phyloP scores from a whole-genome alignment of 2,329 filamentous ascomycete species.

The Xylariaceae sp. region DNA sequence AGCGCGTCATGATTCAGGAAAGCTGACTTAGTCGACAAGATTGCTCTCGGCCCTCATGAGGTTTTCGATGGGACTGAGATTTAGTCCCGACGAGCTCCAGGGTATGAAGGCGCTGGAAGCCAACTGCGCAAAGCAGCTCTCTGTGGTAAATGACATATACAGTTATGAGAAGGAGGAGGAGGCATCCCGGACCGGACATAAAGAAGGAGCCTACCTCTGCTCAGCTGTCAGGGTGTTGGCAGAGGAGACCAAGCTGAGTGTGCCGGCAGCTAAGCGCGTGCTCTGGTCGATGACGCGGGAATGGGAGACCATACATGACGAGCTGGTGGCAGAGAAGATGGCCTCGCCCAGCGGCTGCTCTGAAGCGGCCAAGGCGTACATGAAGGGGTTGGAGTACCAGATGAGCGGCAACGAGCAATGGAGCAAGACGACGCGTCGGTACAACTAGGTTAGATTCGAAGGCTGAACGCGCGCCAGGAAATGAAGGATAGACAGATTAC shows the following conservation, averaged over 20 bases:
- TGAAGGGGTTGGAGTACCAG: slow-evolving; percentile 9
- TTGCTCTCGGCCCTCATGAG: slow-evolving; percentile 35
- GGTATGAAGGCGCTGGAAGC: slow-evolving; percentile 25
- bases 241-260: slow-evolving; percentile 3
- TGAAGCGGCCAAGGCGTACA: slow-evolving; percentile 1
- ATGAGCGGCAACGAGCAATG: slow-evolving; percentile 12
- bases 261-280: slow-evolving; percentile 23
- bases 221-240: slow-evolving; percentile 19
- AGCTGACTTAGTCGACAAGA: no score
- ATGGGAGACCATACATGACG: slow-evolving; percentile 28
- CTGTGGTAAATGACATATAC: slow-evolving; percentile 27
- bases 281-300: slow-evolving; percentile 29
- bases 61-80: slow-evolving; percentile 31
- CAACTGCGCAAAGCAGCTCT: slow-evolving; percentile 35
- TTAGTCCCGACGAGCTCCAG: slow-evolving; percentile 26
- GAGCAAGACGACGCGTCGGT: slow-evolving; percentile 8
- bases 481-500: no score
- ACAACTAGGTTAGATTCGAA: no score
- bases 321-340: slow-evolving; percentile 9
- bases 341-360: background rate
- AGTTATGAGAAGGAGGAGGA: slow-evolving; percentile 22
- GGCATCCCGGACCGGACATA: slow-evolving; percentile 15
- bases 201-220: slow-evolving; percentile 29
- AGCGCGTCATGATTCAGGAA: no score
- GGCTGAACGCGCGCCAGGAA: no score